phyloP scores from a whole-genome alignment of 192 early-diverging fungal species.

The Backusella westeae region DNA sequence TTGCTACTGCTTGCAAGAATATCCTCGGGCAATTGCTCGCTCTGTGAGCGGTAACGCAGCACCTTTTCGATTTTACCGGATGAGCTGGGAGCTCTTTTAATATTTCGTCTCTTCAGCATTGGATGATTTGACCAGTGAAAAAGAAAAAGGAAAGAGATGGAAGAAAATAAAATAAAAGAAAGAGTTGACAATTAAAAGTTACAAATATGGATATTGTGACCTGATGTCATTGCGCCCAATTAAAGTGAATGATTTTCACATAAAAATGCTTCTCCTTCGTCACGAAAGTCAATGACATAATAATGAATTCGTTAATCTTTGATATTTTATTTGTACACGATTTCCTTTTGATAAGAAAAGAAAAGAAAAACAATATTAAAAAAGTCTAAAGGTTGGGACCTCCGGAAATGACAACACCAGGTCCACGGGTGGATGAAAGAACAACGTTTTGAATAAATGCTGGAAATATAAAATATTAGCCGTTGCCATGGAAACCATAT shows the following conservation, averaged over 20 bases:
- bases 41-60: background rate
- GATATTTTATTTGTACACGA: conserved; percentile 1
- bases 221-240: background rate
- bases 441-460: conserved; percentile 61
- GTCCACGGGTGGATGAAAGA: conserved; percentile 68
- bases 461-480: background rate
- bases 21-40: conserved; percentile 21
- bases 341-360: background rate
- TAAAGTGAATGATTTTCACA: background rate
- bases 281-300: background rate
- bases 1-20: conserved; percentile 16
- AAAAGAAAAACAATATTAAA: background rate
- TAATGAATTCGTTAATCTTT: background rate
- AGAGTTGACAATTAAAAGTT: background rate
- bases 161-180: background rate
- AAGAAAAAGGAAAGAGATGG: background rate
- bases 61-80: background rate
- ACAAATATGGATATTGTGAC: background rate
- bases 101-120: background rate
- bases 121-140: background rate
- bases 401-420: conserved; percentile 59
- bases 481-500: background rate
- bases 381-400: conserved; percentile 35
- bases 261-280: background rate
- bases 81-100: background rate